These are phyloP conservation scores for Obelidium mucronatum DNA, from an alignment of 192 early-diverging fungal genomes.

Conservation along the genomic window DNA sequence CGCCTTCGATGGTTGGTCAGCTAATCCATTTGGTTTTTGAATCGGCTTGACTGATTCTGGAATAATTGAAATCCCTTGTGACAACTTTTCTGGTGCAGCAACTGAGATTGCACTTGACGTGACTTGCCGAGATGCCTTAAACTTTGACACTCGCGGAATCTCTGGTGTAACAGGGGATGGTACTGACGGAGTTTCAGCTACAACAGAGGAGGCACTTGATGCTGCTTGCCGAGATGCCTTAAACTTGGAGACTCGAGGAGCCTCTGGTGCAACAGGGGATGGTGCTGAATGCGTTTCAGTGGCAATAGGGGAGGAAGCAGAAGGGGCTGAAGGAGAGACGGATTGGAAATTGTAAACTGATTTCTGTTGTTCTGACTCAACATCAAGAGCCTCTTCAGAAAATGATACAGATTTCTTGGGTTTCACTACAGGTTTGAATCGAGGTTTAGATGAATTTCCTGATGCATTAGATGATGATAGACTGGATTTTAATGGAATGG, in stretches of 20 bases:
- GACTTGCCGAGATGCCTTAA: neutral
- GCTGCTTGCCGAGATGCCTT: neutral
- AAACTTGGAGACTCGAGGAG: neutral
- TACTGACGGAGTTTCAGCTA: neutral
- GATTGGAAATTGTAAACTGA: neutral
- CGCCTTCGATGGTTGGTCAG: too few relatives aligned
- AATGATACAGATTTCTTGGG: conserved; percentile 28
- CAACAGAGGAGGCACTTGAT: too few relatives aligned
- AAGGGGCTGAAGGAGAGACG: neutral
- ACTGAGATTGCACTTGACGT: neutral
- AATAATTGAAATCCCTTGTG: neutral
- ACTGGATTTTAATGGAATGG: neutral
- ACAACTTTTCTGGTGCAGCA: neutral
- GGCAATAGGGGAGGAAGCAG: neutral
- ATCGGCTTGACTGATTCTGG: neutral
- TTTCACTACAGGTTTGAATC: conserved; percentile 14
- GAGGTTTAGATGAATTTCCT: neutral
- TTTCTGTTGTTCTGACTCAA: neutral
- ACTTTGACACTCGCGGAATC: neutral
- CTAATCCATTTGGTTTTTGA: neutral
- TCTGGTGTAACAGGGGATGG: neutral
- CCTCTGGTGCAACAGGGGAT: neutral
- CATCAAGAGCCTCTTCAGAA: conserved; percentile 20
- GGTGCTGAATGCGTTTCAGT: neutral
- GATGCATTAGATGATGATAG: neutral